Conservation (phyloP, 2,329 filamentous ascomycete species). For the Cladosporium sphaerospermum region DNA sequence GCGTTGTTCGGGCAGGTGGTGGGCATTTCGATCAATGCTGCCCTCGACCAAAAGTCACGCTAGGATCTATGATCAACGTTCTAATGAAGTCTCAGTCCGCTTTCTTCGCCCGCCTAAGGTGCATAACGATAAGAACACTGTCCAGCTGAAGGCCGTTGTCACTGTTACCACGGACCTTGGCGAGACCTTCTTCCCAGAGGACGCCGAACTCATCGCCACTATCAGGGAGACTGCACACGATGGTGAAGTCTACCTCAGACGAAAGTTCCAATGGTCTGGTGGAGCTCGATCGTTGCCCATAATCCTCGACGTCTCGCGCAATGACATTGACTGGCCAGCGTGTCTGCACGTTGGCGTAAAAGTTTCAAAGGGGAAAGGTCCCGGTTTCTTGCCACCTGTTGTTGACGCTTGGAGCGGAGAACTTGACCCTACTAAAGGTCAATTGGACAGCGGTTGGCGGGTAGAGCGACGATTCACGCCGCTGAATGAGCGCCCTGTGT, state of each 20-base stretch:
- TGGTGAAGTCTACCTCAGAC: slow-evolving; percentile 37
- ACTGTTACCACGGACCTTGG: slow-evolving; percentile 66
- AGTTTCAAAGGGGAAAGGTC: slow-evolving; percentile 18
- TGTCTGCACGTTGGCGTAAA: slow-evolving; percentile 37
- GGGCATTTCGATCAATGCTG: not conserved
- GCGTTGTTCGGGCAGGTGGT: not conserved
- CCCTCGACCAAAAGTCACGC: not conserved
- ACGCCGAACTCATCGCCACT: slow-evolving; percentile 39
- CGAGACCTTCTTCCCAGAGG: slow-evolving; percentile 53
- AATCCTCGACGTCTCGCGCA: slow-evolving; percentile 35
- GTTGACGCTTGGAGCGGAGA: slow-evolving; percentile 53
- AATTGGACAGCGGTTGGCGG: slow-evolving; percentile 42
- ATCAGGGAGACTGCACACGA: slow-evolving; percentile 29
- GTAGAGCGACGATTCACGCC: slow-evolving; percentile 51
- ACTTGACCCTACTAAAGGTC: slow-evolving; percentile 34
- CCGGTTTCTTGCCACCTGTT: slow-evolving; percentile 35
- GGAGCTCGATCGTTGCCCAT: slow-evolving; percentile 41
- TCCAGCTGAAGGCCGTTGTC: slow-evolving; percentile 47
- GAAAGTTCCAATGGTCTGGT: slow-evolving; percentile 38
- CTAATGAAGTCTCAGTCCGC: slow-evolving; percentile 39
- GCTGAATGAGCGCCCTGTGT: slow-evolving; percentile 34
- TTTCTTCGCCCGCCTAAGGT: slow-evolving; percentile 59
- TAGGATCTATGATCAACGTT: not conserved
- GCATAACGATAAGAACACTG: slow-evolving; percentile 32
- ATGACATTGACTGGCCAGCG: slow-evolving; percentile 33